Evolutionary conservation across 331 rosid species (phyloP).

Genomic region (Acacia pycnantha): DNA sequence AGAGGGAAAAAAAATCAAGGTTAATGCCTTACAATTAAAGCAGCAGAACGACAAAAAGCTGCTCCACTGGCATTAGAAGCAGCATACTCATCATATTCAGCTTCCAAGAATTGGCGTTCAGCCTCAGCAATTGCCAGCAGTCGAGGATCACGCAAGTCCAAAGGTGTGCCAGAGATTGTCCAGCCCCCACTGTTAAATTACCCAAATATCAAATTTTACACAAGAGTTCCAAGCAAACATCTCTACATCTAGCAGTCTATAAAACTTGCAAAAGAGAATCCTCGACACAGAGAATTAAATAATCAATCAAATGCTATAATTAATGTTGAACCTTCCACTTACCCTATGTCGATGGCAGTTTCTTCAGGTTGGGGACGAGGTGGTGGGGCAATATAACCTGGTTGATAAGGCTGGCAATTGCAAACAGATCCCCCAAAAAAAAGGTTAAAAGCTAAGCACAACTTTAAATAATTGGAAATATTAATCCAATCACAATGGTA

Average conservation of each 20-base stretch:
- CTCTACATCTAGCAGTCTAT: background rate
- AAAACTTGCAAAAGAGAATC: background rate
- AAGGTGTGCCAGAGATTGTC: constrained; percentile 85
- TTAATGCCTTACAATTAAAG: constrained; percentile 61
- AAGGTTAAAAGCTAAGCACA: background rate
- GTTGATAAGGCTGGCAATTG: constrained; percentile 61
- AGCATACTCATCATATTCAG: constrained; percentile 80
- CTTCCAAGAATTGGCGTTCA: constrained; percentile 73
- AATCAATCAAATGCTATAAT: background rate
- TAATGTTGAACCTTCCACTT: constrained; percentile 14
- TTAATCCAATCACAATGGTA: background rate
- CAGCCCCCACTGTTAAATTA: constrained; percentile 71
- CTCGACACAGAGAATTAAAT: background rate
- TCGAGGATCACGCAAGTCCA: constrained; percentile 83
- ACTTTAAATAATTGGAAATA: background rate
- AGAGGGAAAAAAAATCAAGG: background rate
- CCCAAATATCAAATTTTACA: constrained; percentile 8
- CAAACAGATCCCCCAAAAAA: constrained; percentile 3
- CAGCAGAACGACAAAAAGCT: constrained; percentile 83
- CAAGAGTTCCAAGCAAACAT: constrained; percentile 16
- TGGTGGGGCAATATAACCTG: constrained; percentile 81
- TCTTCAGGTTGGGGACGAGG: constrained; percentile 64
- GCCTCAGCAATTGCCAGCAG: constrained; percentile 87
- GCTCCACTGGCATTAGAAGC: constrained; percentile 76
- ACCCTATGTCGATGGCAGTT: constrained; percentile 85